Evolutionary conservation across 352 stramenopile species (phyloP).

Genomic region (Thalassiosira livingstoniorum): DNA sequence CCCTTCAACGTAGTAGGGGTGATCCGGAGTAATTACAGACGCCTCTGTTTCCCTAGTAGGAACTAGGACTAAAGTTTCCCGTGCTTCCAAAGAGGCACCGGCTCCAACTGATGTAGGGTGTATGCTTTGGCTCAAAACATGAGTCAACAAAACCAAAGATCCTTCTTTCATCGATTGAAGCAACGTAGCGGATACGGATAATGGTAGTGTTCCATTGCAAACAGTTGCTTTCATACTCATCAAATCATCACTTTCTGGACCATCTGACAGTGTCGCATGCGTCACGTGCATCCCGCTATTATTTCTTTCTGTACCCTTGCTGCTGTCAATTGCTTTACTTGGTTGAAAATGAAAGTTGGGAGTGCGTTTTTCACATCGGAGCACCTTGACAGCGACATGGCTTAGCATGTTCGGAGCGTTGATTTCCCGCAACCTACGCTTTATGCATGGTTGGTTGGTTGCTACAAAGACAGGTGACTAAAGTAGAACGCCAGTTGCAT

Average conservation of each 20-base stretch:
- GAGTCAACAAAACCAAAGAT: constrained; percentile 39
- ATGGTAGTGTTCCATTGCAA: constrained; percentile 21
- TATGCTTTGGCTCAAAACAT: constrained; percentile 29
- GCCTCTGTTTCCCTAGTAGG: constrained; percentile 42
- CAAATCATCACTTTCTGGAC: constrained; percentile 36
- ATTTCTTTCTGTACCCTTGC: neutral
- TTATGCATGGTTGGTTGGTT: constrained; percentile 28
- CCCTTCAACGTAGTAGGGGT: constrained; percentile 39
- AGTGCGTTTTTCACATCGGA: constrained; percentile 42
- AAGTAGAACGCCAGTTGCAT: constrained; percentile 2
- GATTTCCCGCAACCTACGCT: constrained; percentile 48
- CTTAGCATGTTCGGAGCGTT: constrained; percentile 33
- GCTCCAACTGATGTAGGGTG: neutral
- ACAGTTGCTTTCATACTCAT: constrained; percentile 26
- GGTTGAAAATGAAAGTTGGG: neutral
- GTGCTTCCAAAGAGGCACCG: constrained; percentile 6
- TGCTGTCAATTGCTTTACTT: neutral
- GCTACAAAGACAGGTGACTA: neutral
- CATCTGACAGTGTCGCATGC: constrained; percentile 37
- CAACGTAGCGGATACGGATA: constrained; percentile 37
- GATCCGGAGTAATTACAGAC: constrained; percentile 32
- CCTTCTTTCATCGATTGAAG: constrained; percentile 45
- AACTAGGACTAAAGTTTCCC: constrained; percentile 38
- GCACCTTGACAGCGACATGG: constrained; percentile 53
- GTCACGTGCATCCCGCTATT: neutral